phyloP scores from a whole-genome alignment of 164 flowering plant species.

The Aristolochia californica region DNA sequence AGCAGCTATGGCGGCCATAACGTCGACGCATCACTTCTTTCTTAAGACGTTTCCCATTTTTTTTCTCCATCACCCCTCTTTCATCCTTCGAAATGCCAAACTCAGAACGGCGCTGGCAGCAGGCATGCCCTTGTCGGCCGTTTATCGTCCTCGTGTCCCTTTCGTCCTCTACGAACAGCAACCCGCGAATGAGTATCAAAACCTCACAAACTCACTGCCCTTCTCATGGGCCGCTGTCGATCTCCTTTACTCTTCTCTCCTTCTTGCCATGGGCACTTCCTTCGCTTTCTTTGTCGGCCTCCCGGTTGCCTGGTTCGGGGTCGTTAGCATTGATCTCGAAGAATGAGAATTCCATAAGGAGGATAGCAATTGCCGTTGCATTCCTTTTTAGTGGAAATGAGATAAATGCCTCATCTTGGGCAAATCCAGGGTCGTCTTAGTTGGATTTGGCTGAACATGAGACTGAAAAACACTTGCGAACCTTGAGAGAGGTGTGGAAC shows the following conservation, averaged over 20 bases:
- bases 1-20: no score
- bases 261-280: constrained; percentile 44
- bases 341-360: constrained; percentile 43
- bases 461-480: no score
- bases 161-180: constrained; percentile 78
- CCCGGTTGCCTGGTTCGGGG: constrained; percentile 76
- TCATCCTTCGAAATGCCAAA: no score
- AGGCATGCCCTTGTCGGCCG: neutral
- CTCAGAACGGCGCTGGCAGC: neutral
- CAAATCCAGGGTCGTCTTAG: no score
- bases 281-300: constrained; percentile 64
- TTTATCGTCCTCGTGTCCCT: constrained; percentile 17
- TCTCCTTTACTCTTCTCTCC: constrained; percentile 33
- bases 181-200: constrained; percentile 74
- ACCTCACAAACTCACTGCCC: constrained; percentile 53
- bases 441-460: no score
- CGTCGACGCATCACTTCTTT: no score
- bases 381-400: no score
- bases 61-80: no score
- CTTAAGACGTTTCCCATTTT: no score
- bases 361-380: constrained; percentile 53
- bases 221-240: constrained; percentile 80
- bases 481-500: no score
- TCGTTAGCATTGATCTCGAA: constrained; percentile 37
- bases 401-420: constrained; percentile 99